These are phyloP conservation scores for Fusarium tupiense DNA, from an alignment of 2,329 filamentous ascomycete genomes.

Conservation along the genomic window DNA sequence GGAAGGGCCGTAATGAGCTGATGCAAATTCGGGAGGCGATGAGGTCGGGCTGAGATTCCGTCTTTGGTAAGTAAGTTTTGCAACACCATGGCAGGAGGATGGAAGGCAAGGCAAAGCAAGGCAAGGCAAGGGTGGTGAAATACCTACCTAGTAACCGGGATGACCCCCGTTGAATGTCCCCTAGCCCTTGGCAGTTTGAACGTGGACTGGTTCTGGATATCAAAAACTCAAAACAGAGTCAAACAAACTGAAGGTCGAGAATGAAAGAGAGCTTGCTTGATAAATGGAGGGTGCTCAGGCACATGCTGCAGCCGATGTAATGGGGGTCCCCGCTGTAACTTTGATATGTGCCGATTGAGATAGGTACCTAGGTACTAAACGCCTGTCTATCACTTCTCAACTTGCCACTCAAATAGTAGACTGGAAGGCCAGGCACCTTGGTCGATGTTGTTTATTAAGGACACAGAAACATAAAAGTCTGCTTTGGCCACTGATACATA, in stretches of 20 bases:
- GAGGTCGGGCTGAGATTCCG: constrained; percentile 33
- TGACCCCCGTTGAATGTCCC: constrained; percentile 36
- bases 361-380: not conserved
- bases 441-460: not conserved
- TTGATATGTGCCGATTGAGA: not conserved
- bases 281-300: constrained; percentile 25
- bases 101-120: constrained; percentile 8
- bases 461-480: constrained; percentile 14
- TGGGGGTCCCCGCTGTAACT: constrained; percentile 1
- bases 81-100: constrained; percentile 4
- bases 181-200: constrained; percentile 17
- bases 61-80: constrained; percentile 29
- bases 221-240: constrained; percentile 35
- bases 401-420: not conserved
- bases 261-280: constrained; percentile 28
- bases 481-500: not conserved
- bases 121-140: constrained; percentile 27
- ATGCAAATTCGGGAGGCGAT: constrained; percentile 38
- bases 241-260: constrained; percentile 21
- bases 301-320: constrained; percentile 29
- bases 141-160: constrained; percentile 39
- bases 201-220: constrained; percentile 21
- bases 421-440: not conserved
- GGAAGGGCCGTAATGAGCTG: constrained; percentile 42
- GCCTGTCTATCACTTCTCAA: constrained; percentile 11